Conservation (phyloP, 1,284 basidiomycete genomes). For the Cyathus olla region DNA sequence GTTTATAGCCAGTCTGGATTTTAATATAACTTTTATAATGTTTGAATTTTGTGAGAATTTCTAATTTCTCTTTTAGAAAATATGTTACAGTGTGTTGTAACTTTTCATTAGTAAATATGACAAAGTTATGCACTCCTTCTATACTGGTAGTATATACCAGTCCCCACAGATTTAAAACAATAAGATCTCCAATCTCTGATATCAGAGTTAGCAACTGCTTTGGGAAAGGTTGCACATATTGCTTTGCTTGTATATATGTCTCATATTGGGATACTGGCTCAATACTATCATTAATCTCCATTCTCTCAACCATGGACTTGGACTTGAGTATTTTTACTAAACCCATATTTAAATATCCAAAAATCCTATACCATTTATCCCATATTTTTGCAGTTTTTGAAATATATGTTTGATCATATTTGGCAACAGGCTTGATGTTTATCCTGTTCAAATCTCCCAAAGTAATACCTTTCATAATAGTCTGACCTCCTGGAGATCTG, state of each 20-base stretch:
- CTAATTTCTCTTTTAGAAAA: conserved; percentile 30
- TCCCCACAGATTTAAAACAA: conserved; percentile 30
- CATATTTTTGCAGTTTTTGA: conserved; percentile 13
- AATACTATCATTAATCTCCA: conserved; percentile 25
- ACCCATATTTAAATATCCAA: conserved; percentile 38
- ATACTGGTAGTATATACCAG: conserved; percentile 21
- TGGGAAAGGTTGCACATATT: conserved; percentile 26
- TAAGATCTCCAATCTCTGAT: conserved; percentile 28
- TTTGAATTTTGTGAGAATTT: conserved; percentile 21
- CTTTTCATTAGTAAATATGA: conserved; percentile 34
- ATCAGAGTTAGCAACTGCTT: conserved; percentile 14
- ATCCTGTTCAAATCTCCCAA: background rate
- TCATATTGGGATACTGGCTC: conserved; percentile 19
- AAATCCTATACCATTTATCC: conserved; percentile 44
- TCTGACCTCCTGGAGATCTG: background rate
- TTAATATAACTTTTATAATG: conserved; percentile 28
- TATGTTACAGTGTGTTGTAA: conserved; percentile 13
- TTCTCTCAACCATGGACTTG: conserved; percentile 33
- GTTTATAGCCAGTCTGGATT: conserved; percentile 20
- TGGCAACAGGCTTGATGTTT: background rate
- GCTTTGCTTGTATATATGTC: conserved; percentile 40
- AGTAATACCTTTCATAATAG: background rate
- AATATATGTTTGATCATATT: background rate
- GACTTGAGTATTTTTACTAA: conserved; percentile 24
- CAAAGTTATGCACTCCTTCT: conserved; percentile 21